Base-by-base conservation (phyloP, 1,284 basidiomycete species). In the Fomitopsis betulina region DNA sequence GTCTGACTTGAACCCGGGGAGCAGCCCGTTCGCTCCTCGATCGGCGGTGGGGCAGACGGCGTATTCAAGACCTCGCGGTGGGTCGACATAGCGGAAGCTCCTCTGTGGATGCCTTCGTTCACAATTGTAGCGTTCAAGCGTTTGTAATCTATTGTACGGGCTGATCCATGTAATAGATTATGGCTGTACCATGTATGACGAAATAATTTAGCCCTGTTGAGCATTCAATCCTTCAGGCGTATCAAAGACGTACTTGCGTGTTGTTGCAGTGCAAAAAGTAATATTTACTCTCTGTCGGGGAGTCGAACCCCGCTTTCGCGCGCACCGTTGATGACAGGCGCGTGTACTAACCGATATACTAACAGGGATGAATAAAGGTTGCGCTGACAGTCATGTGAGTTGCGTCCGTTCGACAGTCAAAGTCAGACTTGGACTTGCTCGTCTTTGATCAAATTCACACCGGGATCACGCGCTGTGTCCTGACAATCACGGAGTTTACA, bases 321-420 rank as follows among this genome's bases (percentile, higher is more conserved):
- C 73, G 73, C 54, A 53, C 23, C n/a, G n/a, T n/a, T n/a, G 8
- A 38, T 49, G 73, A 76, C 73, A 76, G 73, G 75, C 75, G 75
- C 71, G 63, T 75, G 74, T 76, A 76, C 74, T 76, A 70, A 65
- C 73, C 73, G 73, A 74, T 74, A 75, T 74, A 75, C 73, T 75
- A 76, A 72, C 74, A 75, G 72, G 73, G 75, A 76, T 40, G n/a
- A n/a, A n/a, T n/a, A n/a, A n/a, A n/a, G n/a, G n/a, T n/a, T n/a
- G n/a, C n/a, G n/a, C n/a, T n/a, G n/a, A n/a, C n/a, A n/a, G n/a
- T n/a, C n/a, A n/a, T n/a, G n/a, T n/a, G n/a, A n/a, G n/a, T n/a
- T n/a, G n/a, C n/a, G n/a, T n/a, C n/a, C n/a, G n/a, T n/a, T n/a
- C n/a, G n/a, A n/a, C n/a, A n/a, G n/a, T n/a, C n/a, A n/a, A n/a